Evolutionary conservation across 1,139 yeast species (phyloP), one percentile per base, ranked within the genome.

Genomic region (Suhomyces panamericanus): DNA sequence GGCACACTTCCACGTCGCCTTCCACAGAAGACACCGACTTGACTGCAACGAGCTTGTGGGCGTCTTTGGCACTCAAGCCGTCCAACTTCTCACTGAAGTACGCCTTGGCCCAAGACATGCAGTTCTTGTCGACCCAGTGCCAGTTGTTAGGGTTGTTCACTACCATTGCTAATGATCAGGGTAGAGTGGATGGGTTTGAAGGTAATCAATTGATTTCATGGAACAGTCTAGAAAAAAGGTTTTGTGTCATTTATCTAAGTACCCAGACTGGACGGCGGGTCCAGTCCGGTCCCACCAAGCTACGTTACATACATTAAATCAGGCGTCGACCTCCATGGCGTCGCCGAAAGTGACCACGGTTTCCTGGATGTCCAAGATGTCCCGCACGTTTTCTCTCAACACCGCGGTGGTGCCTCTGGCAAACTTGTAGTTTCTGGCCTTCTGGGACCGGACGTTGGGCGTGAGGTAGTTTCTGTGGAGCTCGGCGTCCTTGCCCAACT

Each of bases 61-160:
- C 70, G 9, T 62, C 48, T n/a, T 62, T 60, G 1, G 74, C 78
- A 7, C 64, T 51, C 36, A 81, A 53, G 2, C 84, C 84, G 10
- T 72, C 70, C 35, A 90, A 69, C 42, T 80, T 77, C 39, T 79
- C 77, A 38, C 70, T 66, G 63, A 93, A 87, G 65, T 91, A 93
- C 38, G 78, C 77, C 50, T 82, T 81, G 12, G 96, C 77, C 99
- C 99, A 93, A 51, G 80, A 83, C 49, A 91, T 78, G 69, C 99
- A 93, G 75, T 93, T 93, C 67, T 93, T 93, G 69, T 93, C 97
- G 51, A 93, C 98, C 99, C 99, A 93, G 75, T 93, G 99, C 99
- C 80, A 75, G 60, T 75, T 75, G 57, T 75, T 75, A 11, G 80
- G 80, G 62, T 75, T 75, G 59, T 74, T 66, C 2, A 75, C 78